Evolutionary conservation across 306 rosid species (phyloP).

Genomic region (Corylus americana): DNA sequence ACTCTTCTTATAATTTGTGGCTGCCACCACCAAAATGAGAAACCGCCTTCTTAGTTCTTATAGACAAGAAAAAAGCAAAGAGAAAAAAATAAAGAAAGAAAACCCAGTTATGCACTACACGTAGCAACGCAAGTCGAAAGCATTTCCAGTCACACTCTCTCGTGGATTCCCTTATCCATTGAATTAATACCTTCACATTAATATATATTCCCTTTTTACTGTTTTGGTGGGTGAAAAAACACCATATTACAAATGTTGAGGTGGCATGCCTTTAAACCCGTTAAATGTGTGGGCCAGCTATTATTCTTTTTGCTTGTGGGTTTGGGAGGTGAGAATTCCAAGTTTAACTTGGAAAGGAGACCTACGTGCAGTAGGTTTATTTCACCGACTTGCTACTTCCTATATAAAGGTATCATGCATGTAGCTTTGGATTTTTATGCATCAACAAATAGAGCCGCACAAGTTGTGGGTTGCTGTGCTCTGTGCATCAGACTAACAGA

Average conservation of each 20-base stretch:
- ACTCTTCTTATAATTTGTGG: not conserved
- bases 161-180: conserved; percentile 63
- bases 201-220: not conserved
- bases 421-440: too few relatives aligned
- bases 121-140: conserved; percentile 30
- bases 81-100: conserved; percentile 5
- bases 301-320: too few relatives aligned
- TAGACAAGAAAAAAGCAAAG: conserved; percentile 38
- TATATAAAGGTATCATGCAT: too few relatives aligned
- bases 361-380: too few relatives aligned
- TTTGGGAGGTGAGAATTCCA: too few relatives aligned
- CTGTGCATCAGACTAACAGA: too few relatives aligned
- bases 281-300: too few relatives aligned
- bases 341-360: too few relatives aligned
- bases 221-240: not conserved
- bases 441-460: too few relatives aligned
- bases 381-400: too few relatives aligned
- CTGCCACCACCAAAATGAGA: conserved; percentile 28
- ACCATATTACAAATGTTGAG: not conserved
- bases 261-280: too few relatives aligned
- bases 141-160: conserved; percentile 49
- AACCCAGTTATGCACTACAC: conserved; percentile 37
- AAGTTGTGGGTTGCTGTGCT: too few relatives aligned
- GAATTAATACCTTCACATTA: conserved; percentile 14
- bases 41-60: conserved; percentile 32